phyloP scores from a whole-genome alignment of 768 basidiomycete species.

The Russula emetica region DNA sequence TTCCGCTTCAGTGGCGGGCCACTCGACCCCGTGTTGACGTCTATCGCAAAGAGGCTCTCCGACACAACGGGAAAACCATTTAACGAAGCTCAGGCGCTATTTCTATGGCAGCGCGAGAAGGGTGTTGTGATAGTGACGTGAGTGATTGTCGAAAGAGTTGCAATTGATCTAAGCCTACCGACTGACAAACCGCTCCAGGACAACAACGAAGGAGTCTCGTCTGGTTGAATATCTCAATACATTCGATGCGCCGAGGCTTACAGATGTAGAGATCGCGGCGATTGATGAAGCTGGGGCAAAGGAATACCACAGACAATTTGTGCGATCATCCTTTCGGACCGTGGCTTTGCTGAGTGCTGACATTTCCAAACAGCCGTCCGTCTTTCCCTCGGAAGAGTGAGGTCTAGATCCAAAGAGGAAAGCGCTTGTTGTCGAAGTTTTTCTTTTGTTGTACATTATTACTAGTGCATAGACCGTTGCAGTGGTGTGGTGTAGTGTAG shows the following conservation, averaged over 20 bases:
- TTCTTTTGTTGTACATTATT: neutral
- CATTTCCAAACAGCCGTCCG: neutral
- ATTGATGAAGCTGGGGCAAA: conserved; percentile 34
- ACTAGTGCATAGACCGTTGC: neutral
- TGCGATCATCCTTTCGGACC: conserved; percentile 2
- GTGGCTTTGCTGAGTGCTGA: neutral
- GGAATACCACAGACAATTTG: conserved; percentile 34
- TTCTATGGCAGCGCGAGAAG: conserved; percentile 35
- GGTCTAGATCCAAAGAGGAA: neutral
- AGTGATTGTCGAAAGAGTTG: conserved; percentile 21
- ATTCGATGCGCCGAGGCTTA: conserved; percentile 39
- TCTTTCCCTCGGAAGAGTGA: conserved; percentile 14
- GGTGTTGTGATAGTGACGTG: conserved; percentile 36
- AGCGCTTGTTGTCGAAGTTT: neutral
- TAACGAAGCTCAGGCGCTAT: conserved; percentile 34
- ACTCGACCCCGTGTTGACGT: conserved; percentile 38
- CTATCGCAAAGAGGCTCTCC: conserved; percentile 32
- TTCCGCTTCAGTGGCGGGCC: conserved; percentile 38
- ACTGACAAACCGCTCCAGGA: conserved; percentile 31
- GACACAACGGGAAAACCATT: conserved; percentile 30
- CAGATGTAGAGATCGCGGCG: conserved; percentile 30
- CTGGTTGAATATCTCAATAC: conserved; percentile 47
- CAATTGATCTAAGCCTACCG: neutral
- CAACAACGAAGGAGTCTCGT: conserved; percentile 41
- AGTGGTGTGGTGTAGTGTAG: neutral